phyloP scores from a whole-genome alignment of 495 filamentous ascomycete genomes.

The Talaromyces proteolyticus region DNA sequence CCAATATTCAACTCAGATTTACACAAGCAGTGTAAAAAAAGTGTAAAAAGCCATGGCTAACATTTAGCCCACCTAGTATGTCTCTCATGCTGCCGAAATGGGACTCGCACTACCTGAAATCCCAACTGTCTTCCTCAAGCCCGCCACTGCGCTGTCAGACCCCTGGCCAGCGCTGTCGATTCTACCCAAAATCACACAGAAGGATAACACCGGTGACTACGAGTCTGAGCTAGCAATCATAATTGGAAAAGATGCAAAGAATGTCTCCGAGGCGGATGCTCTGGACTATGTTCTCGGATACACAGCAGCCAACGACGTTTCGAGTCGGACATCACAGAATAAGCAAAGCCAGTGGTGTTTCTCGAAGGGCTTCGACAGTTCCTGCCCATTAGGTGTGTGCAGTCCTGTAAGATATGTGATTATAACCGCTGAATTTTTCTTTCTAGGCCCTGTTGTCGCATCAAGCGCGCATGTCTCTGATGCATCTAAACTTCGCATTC shows the following conservation, averaged over 20 bases:
- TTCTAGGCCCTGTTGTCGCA: constrained; percentile 47
- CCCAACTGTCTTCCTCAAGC: constrained; percentile 80
- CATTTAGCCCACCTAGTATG: constrained; percentile 45
- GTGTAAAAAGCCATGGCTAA: no score
- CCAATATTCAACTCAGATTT: no score
- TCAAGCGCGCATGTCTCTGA: constrained; percentile 50
- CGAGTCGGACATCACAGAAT: constrained; percentile 73
- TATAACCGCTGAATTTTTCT: not conserved
- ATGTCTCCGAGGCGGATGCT: constrained; percentile 64
- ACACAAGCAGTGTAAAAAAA: not conserved
- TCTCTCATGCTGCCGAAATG: constrained; percentile 69
- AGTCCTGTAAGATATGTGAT: not conserved
- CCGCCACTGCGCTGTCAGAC: constrained; percentile 60
- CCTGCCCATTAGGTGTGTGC: constrained; percentile 65
- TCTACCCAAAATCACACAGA: constrained; percentile 52
- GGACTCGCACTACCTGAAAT: constrained; percentile 64
- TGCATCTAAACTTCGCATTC: constrained; percentile 58
- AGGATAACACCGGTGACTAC: constrained; percentile 61
- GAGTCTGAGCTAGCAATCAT: constrained; percentile 77
- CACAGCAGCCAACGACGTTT: constrained; percentile 74
- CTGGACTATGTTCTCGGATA: constrained; percentile 76
- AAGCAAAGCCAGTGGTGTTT: constrained; percentile 76
- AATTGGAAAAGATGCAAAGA: constrained; percentile 62
- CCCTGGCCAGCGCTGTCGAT: constrained; percentile 64
- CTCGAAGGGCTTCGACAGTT: constrained; percentile 79